Evolutionary conservation across 768 basidiomycete genomes (phyloP).

Genomic region (Russula griseocarnosa): DNA sequence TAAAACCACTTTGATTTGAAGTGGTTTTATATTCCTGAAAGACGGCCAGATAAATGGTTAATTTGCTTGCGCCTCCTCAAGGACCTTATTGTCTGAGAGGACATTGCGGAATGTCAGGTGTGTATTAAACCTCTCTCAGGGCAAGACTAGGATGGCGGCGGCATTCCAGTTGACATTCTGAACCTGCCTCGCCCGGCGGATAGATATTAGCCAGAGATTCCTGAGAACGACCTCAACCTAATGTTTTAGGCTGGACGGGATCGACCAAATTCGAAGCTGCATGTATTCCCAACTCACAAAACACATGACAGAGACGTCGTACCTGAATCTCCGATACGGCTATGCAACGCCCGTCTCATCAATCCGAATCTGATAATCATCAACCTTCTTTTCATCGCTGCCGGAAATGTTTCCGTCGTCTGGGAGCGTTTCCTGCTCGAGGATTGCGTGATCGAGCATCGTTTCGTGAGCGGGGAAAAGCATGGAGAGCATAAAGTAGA

Average conservation of each 20-base stretch:
- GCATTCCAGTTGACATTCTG: background rate
- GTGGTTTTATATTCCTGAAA: no score
- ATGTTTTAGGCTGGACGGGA: background rate
- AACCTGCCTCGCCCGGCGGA: background rate
- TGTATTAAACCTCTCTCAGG: background rate
- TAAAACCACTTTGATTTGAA: no score
- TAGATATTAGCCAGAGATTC: background rate
- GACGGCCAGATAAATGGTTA: no score
- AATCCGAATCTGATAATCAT: background rate
- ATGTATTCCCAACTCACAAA: background rate
- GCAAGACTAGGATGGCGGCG: background rate
- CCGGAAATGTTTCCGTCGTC: slow-evolving; percentile 1
- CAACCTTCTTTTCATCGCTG: slow-evolving; percentile 3
- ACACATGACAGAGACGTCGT: background rate
- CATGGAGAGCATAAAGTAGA: slow-evolving; percentile 22
- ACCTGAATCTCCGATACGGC: background rate
- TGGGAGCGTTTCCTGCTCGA: background rate
- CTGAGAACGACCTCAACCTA: background rate
- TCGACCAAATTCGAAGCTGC: background rate
- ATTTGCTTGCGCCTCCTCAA: background rate
- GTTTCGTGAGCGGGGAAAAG: slow-evolving; percentile 25
- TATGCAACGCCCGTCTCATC: background rate
- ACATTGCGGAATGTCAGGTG: background rate
- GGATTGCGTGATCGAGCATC: slow-evolving; percentile 23
- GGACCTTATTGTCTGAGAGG: background rate